These are phyloP conservation scores for Knoxia roxburghii DNA, from an alignment of 257 asterid species.

Conservation along the genomic window DNA sequence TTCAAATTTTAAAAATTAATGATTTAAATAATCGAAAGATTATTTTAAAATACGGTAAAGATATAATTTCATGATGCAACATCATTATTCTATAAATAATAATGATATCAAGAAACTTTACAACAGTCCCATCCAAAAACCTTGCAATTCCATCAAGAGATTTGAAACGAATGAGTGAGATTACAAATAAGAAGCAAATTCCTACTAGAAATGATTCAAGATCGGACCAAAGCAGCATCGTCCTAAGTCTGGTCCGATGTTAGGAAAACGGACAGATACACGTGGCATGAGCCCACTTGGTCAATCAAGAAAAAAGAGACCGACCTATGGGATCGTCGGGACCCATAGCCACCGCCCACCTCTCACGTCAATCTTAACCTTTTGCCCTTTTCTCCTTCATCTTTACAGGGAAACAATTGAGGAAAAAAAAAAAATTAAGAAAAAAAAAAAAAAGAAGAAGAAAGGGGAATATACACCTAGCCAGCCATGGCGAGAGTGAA, in stretches of 20 bases:
- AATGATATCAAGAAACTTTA: too few relatives aligned
- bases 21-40: too few relatives aligned
- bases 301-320: neutral
- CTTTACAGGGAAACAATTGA: neutral
- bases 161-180: too few relatives aligned
- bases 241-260: neutral
- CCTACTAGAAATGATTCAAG: too few relatives aligned
- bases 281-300: constrained; percentile 5
- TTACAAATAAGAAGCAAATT: too few relatives aligned
- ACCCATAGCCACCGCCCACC: constrained; percentile 22
- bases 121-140: too few relatives aligned
- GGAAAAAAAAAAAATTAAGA: neutral
- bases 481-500: neutral
- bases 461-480: constrained; percentile 5
- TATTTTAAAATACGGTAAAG: too few relatives aligned
- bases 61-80: too few relatives aligned
- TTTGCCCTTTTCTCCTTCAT: neutral
- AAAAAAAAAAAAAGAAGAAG: neutral
- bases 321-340: neutral
- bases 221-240: too few relatives aligned
- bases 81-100: too few relatives aligned
- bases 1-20: too few relatives aligned
- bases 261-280: neutral
- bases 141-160: too few relatives aligned
- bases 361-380: constrained; percentile 2